Percentiles rank a stretch among this genome's conserved stretches.
These are phyloP conservation scores for Rhizoctonia solani DNA, from an alignment of 1,284 basidiomycete genomes.

Conservation along the genomic window DNA sequence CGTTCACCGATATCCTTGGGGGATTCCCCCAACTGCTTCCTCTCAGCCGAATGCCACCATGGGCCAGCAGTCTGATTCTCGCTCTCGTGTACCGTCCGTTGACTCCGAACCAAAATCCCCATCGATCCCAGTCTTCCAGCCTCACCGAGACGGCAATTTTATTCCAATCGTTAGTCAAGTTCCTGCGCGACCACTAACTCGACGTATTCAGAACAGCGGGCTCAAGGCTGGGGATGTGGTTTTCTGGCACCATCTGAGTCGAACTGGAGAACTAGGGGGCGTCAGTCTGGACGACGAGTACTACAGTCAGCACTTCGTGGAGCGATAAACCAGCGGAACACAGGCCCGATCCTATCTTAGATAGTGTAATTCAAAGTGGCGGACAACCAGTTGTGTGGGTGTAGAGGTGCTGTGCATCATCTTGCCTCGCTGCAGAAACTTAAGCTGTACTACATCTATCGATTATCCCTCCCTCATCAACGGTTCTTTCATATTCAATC, in stretches of 20 bases:
- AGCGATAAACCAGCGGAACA: constrained; percentile 9
- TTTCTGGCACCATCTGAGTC: constrained; percentile 29
- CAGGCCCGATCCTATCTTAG: constrained; percentile 10
- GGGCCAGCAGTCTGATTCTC: constrained; percentile 16
- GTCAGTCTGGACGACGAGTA: constrained; percentile 11
- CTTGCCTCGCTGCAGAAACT: constrained; percentile 20
- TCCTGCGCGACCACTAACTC: constrained; percentile 22
- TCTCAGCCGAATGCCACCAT: background rate
- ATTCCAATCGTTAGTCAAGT: constrained; percentile 27
- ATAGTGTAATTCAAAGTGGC: constrained; percentile 14
- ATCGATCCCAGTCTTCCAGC: constrained; percentile 28
- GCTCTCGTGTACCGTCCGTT: constrained; percentile 15
- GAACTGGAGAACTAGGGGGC: constrained; percentile 26
- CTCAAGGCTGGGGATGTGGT: constrained; percentile 34
- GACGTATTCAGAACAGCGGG: constrained; percentile 20
- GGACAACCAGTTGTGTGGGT: constrained; percentile 19
- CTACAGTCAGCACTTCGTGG: constrained; percentile 10
- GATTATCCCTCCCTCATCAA: constrained; percentile 27
- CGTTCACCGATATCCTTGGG: constrained; percentile 46
- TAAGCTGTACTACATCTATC: constrained; percentile 9
- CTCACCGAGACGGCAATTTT: constrained; percentile 30
- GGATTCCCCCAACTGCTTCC: constrained; percentile 18
- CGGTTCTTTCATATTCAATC: background rate
- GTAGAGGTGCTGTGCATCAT: constrained; percentile 31
- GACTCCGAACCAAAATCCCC: constrained; percentile 31